Percentiles rank a stretch among this genome's conserved stretches.
These are phyloP conservation scores for Talaromyces marneffei DNA, from an alignment of 2,329 filamentous ascomycete species.

Conservation along the genomic window DNA sequence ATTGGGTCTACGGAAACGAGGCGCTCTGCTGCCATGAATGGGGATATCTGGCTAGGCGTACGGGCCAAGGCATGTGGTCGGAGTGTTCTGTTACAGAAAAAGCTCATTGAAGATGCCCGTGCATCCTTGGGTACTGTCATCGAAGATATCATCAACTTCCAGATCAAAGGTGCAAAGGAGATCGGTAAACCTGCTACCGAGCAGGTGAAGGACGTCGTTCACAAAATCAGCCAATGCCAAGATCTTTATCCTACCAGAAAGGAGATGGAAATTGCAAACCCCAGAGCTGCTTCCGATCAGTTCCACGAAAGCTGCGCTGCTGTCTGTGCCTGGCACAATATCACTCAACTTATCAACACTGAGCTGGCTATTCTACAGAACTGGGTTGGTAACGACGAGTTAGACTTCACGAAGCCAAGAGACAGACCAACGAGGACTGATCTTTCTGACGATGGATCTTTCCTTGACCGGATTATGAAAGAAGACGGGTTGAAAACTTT, in stretches of 20 bases:
- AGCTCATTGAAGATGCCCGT: slow-evolving; percentile 81
- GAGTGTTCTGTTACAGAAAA: slow-evolving; percentile 74
- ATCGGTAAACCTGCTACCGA: slow-evolving; percentile 80
- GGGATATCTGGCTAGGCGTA: slow-evolving; percentile 82
- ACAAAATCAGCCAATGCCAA: slow-evolving; percentile 85
- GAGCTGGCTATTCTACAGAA: slow-evolving; percentile 85
- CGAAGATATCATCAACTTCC: slow-evolving; percentile 85
- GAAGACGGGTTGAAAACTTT: slow-evolving; percentile 91
- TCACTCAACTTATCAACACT: slow-evolving; percentile 90
- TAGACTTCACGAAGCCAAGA: slow-evolving; percentile 78
- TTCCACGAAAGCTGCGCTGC: slow-evolving; percentile 82
- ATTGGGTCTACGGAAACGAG: slow-evolving; percentile 75
- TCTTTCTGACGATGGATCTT: slow-evolving; percentile 82
- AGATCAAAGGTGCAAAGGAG: slow-evolving; percentile 89
- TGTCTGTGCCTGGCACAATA: slow-evolving; percentile 94
- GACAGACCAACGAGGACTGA: slow-evolving; percentile 64
- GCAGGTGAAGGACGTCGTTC: slow-evolving; percentile 84
- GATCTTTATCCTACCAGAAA: slow-evolving; percentile 74
- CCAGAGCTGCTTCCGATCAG: slow-evolving; percentile 65
- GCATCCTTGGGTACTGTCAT: slow-evolving; percentile 65
- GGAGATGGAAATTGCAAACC: slow-evolving; percentile 68
- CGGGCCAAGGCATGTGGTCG: slow-evolving; percentile 78
- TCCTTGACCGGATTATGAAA: slow-evolving; percentile 89
- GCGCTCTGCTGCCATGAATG: slow-evolving; percentile 60
- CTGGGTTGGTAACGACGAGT: slow-evolving; percentile 94